A percentile compares a stretch with the other conserved stretches of the same genome.
These are phyloP conservation scores for Cyclanthera cordifolia DNA, from an alignment of 306 rosid genomes.

Conservation along the genomic window DNA sequence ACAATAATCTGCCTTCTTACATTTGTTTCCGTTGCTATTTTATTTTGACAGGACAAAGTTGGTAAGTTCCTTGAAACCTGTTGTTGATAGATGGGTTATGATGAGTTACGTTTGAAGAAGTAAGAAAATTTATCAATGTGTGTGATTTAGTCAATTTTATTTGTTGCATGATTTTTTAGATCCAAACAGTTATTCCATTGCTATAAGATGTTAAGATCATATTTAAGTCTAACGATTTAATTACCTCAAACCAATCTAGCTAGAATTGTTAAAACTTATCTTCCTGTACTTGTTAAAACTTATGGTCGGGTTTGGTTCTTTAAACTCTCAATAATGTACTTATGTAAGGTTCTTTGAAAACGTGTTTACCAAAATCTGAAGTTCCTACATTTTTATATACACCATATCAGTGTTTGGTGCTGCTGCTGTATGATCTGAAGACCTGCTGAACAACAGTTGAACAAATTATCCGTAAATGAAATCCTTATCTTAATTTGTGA, in stretches of 20 bases:
- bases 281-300: background rate
- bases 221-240: background rate
- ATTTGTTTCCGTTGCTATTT: constrained; percentile 15
- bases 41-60: constrained; percentile 76
- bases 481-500: background rate
- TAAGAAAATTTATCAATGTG: constrained; percentile 24
- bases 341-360: background rate
- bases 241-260: background rate
- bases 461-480: background rate
- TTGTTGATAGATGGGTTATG: constrained; percentile 18
- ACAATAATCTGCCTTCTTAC: background rate
- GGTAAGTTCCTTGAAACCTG: constrained; percentile 59
- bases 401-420: background rate
- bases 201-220: background rate
- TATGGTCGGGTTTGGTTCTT: background rate
- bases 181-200: background rate
- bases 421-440: background rate
- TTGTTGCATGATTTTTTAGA: constrained; percentile 5
- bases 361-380: background rate
- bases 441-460: background rate
- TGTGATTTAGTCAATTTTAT: constrained; percentile 8
- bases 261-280: too few species aligned
- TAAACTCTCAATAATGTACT: background rate
- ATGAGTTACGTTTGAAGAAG: constrained; percentile 28
- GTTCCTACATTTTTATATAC: background rate